phyloP scores from a whole-genome alignment of 1,284 basidiomycete species.

The Sanghuangporus baumii region DNA sequence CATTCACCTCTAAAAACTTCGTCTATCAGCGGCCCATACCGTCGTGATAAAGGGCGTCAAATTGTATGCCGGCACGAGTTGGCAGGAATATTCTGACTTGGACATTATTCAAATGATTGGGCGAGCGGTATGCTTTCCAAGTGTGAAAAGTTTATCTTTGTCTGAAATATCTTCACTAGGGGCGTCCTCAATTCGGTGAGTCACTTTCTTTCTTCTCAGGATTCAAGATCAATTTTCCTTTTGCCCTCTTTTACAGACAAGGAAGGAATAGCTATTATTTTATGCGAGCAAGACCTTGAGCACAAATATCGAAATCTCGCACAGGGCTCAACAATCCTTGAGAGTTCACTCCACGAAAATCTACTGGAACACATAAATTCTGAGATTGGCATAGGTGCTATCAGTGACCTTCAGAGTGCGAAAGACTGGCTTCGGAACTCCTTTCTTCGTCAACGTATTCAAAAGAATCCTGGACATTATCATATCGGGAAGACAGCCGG shows the following conservation, averaged over 20 bases:
- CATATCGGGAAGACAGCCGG: slow-evolving; percentile 50
- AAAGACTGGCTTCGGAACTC: slow-evolving; percentile 77
- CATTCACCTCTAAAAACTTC: neutral
- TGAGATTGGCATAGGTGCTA: slow-evolving; percentile 83
- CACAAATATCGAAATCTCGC: slow-evolving; percentile 62
- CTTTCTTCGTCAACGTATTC: slow-evolving; percentile 80
- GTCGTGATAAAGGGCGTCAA: slow-evolving; percentile 82
- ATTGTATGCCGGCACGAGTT: slow-evolving; percentile 57
- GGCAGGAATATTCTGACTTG: slow-evolving; percentile 74
- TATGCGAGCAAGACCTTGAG: slow-evolving; percentile 74
- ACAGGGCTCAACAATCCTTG: slow-evolving; percentile 67
- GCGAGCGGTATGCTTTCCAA: slow-evolving; percentile 48
- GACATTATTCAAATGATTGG: slow-evolving; percentile 86
- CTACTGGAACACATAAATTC: slow-evolving; percentile 90
- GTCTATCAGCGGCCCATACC: slow-evolving; percentile 59
- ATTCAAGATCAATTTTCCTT: slow-evolving; percentile 5
- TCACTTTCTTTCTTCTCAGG: slow-evolving; percentile 10
- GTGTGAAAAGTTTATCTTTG: neutral
- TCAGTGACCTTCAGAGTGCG: slow-evolving; percentile 60
- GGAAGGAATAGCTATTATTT: slow-evolving; percentile 71
- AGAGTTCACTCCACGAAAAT: slow-evolving; percentile 80
- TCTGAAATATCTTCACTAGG: slow-evolving; percentile 39
- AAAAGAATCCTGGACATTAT: slow-evolving; percentile 78
- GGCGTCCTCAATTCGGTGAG: slow-evolving; percentile 87
- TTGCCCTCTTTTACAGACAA: slow-evolving; percentile 47